phyloP scores from a whole-genome alignment of 2,329 filamentous ascomycete species.

The Lecanicillium sp. region DNA sequence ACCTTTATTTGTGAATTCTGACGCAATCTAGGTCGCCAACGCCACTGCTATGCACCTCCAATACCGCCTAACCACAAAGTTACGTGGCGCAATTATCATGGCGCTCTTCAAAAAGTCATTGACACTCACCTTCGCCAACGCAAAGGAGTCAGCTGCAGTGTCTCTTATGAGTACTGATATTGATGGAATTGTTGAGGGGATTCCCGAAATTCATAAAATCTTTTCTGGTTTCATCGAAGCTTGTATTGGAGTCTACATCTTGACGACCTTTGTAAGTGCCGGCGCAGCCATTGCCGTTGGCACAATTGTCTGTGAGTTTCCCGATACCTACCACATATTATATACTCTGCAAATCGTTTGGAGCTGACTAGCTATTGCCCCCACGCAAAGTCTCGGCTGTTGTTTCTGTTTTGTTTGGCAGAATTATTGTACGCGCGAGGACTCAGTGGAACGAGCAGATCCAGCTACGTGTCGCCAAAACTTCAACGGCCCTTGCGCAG shows the following conservation, averaged over 20 bases:
- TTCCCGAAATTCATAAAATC: too few species aligned
- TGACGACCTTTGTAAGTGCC: too few species aligned
- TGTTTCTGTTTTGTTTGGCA: background rate
- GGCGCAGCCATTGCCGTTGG: too few species aligned
- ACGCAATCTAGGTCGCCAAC: too few species aligned
- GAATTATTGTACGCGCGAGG: background rate
- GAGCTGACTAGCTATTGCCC: too few species aligned
- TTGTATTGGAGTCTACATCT: too few species aligned
- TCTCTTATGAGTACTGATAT: slow-evolving; percentile 3
- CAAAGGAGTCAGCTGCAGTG: background rate
- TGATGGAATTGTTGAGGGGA: background rate
- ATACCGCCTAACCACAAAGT: background rate
- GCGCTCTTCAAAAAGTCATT: background rate
- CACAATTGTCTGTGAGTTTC: too few species aligned
- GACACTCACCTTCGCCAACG: background rate
- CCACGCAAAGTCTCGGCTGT: background rate
- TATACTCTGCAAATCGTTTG: too few species aligned
- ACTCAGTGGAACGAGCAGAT: slow-evolving; percentile 5
- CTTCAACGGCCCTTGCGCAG: slow-evolving; percentile 2
- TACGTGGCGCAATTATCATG: background rate
- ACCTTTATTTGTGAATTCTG: too few species aligned
- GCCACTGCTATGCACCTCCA: background rate
- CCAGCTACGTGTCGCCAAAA: background rate
- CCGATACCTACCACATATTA: too few species aligned
- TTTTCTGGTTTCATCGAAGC: too few species aligned